Conservation (phyloP, 495 filamentous ascomycete species). For the Penicillium macrosclerotiorum region DNA sequence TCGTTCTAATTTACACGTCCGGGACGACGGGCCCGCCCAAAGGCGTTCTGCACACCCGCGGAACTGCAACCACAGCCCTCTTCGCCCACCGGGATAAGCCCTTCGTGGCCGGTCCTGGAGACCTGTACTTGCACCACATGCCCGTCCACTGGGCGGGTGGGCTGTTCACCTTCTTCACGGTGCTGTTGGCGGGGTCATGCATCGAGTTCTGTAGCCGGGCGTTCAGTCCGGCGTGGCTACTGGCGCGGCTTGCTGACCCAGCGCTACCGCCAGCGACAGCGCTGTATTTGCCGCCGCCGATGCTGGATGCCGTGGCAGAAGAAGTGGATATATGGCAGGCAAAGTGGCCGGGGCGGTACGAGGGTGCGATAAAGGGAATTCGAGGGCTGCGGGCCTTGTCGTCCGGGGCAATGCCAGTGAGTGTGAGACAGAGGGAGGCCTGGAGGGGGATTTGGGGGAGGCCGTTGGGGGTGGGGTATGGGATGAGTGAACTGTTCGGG, state of each 20-base stretch:
- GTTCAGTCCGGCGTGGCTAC: neutral
- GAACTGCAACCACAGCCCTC: neutral
- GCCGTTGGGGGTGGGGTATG: neutral
- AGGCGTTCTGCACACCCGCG: neutral
- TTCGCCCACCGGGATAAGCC: neutral
- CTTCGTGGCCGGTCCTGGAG: neutral
- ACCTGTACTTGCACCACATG: neutral
- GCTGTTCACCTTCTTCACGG: neutral
- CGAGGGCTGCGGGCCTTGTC: neutral
- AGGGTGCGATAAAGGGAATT: neutral
- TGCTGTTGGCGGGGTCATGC: neutral
- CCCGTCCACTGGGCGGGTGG: neutral
- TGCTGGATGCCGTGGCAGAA: neutral
- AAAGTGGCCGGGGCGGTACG: neutral
- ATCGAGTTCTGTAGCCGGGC: neutral
- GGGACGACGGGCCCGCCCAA: neutral
- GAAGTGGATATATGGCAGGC: neutral
- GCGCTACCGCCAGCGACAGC: neutral
- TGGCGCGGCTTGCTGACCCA: neutral
- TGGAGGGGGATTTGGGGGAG: neutral
- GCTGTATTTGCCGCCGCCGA: neutral
- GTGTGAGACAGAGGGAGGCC: neutral
- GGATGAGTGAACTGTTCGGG: neutral
- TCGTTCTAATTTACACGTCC: neutral
- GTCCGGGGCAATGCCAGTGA: neutral